Base-by-base conservation (phyloP, 257 asterid genomes). In the Nicotiana knightiana region DNA sequence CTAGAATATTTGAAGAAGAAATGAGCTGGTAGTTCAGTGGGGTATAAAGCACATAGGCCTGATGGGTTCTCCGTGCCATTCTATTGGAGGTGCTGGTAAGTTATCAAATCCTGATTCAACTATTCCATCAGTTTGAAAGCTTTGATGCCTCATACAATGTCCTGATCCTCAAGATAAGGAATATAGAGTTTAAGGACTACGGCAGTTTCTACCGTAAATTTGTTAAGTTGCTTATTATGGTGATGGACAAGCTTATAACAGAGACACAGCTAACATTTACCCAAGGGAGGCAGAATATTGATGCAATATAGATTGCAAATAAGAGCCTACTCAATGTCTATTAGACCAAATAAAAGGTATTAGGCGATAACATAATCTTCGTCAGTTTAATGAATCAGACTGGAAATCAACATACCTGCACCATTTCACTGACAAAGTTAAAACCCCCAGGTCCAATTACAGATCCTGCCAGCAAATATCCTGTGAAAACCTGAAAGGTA, bases 391-490 rank as follows among this genome's bases (percentile, higher is more conserved):
- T 21, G 77, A 43, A 43, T 43, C 18, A 70, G 58, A 70, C 51
- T 8, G 51, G 51, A 43, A 43, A 43, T 83, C 73, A 62, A 82
- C 93, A 84, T 88, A 93, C 98, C 86, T 93, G 97, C 85, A 93
- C 97, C 94, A 93, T 89, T 89, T 93, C 98, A 83, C 94, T 91
- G 82, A 93, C 96, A 86, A 93, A 83, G 85, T 89, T 90, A 81
- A 93, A 90, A 81, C 97, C 94, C 84, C 97, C 98, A 24, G 98
- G 98, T 79, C 98, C 98, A 81, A 93, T 89, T 73, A 90, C 63
- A 88, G 98, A 91, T 86, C 98, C 98, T 64, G 98, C 96, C 58
- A 93, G 88, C 90, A 93, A 81, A 86, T 93, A 92, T 81, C 98
- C 98, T 67, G 97, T 91, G 85, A 93, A 89, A 64, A 93, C 98